Conservation (phyloP, 768 basidiomycete species). For the Suillus fuscotomentosus region DNA sequence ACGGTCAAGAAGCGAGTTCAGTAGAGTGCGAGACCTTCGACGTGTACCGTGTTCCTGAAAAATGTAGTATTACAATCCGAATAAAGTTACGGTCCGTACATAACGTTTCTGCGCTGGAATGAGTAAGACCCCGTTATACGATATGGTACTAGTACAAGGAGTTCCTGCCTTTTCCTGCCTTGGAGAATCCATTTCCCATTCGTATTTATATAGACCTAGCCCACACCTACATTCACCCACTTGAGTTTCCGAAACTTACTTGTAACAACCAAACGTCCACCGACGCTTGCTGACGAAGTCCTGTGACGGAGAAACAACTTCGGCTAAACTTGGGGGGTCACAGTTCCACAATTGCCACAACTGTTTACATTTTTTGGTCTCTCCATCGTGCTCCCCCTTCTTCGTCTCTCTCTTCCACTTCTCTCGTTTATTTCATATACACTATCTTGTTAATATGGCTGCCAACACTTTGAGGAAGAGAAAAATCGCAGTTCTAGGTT, state of each 20-base stretch:
- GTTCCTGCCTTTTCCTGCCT: constrained; percentile 1
- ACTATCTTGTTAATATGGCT: constrained; percentile 22
- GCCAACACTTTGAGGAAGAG: constrained; percentile 63
- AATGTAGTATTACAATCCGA: constrained; percentile 13
- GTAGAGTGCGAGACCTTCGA: constrained; percentile 16
- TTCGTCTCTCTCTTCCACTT: constrained; percentile 14
- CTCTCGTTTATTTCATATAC: constrained; percentile 9
- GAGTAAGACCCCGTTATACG: constrained; percentile 29
- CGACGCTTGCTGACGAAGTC: constrained; percentile 13
- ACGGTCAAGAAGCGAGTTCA: constrained; percentile 25
- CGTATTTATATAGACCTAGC: constrained; percentile 7
- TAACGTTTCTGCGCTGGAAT: constrained; percentile 16
- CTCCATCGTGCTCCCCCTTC: constrained; percentile 12
- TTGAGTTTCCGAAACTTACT: background rate
- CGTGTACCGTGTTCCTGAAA: constrained; percentile 17
- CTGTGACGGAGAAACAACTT: constrained; percentile 23
- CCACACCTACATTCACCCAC: background rate
- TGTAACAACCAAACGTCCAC: background rate
- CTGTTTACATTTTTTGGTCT: constrained; percentile 17
- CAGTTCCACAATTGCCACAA: constrained; percentile 19
- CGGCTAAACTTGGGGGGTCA: constrained; percentile 26
- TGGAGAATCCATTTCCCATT: constrained; percentile 14
- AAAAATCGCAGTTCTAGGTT: constrained; percentile 86
- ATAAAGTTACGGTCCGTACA: constrained; percentile 13
- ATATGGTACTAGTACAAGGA: constrained; percentile 8